Evolutionary conservation across 2,329 filamentous ascomycete species (phyloP), one percentile per base, ranked within the genome.

Genomic region (Pseudonectria buxi): DNA sequence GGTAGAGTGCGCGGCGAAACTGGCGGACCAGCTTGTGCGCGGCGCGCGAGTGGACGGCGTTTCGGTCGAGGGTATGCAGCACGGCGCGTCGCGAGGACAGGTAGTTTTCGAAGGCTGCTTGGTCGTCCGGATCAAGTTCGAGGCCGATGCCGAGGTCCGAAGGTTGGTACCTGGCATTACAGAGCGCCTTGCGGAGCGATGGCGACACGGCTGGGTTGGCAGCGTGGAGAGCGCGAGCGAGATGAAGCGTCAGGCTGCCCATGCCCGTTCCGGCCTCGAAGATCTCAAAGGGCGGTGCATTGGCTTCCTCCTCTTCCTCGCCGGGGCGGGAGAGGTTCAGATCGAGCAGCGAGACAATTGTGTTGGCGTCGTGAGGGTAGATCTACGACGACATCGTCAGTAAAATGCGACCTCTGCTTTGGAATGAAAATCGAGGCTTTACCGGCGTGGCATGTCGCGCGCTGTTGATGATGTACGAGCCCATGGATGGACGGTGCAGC

Each of bases 191-290:
- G 14, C 67, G 66, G 12, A 70, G 55, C 11, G 57, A 51, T 0
- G 71, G 69, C 6, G 72, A 62, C 4, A 63, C 33, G 6, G 67
- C 60, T 3, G 74, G 63, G 51, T 89, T 89, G 13, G 78, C 82
- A 29, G 76, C 84, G 54, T 89, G 82, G 30, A 92, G 76, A 3
- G 84, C 83, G 34, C 83, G 74, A 22, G 84, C 79, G 14, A 92
- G 68, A 52, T 89, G 76, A 4, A 92, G 61, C 1, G 85, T 90
- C 39, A 92, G 61, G 24, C 81, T 80, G 39, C 86, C 86, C 67
- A 89, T 84, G n/a, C 86, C 86, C 4, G 86, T 92, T 12, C 86
- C 86, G 30, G 85, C 85, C 60, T 92, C 86, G 34, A 92, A 78
- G 29, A 92, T 84, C 54, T 90, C 83, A 10, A 89, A 58, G 1